These are phyloP conservation scores for Xylariaceae sp. DNA, from an alignment of 2,329 filamentous ascomycete genomes.

Conservation along the genomic window DNA sequence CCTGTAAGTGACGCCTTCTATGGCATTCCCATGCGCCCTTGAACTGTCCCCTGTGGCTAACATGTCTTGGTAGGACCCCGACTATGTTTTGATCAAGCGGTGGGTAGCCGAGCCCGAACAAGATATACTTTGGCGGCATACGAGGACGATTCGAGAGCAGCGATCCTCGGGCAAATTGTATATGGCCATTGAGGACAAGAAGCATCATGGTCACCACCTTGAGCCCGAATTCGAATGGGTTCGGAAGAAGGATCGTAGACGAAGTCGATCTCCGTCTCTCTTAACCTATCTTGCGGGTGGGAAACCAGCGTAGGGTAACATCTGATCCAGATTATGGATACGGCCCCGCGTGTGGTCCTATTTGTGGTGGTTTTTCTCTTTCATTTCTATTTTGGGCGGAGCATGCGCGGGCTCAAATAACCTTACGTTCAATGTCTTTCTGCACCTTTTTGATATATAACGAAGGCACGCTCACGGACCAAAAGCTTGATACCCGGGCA, in stretches of 20 bases:
- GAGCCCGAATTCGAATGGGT: constrained; percentile 52
- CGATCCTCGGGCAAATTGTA: constrained; percentile 33
- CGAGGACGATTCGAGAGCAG: constrained; percentile 54
- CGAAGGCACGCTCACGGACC: no score
- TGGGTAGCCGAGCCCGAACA: constrained; percentile 70
- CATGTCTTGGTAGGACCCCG: constrained; percentile 47
- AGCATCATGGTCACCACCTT: constrained; percentile 34
- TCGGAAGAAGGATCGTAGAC: constrained; percentile 52
- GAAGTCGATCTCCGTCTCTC: constrained; percentile 53
- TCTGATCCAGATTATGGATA: no score
- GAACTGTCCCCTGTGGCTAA: neutral
- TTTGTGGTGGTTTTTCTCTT: no score
- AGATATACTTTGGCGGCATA: constrained; percentile 69
- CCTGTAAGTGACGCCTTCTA: constrained; percentile 35
- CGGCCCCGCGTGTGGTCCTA: no score
- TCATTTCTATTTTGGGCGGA: no score
- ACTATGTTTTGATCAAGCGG: constrained; percentile 68
- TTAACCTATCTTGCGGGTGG: constrained; percentile 56
- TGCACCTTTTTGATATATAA: no score
- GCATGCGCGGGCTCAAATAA: no score
- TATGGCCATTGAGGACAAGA: constrained; percentile 42
- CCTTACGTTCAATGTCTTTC: no score
- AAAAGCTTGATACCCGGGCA: no score
- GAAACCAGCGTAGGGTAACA: constrained; percentile 35
- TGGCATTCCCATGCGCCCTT: no score